Conservation (phyloP, 1,139 yeast species). For the Protomyces gravidus region DNA sequence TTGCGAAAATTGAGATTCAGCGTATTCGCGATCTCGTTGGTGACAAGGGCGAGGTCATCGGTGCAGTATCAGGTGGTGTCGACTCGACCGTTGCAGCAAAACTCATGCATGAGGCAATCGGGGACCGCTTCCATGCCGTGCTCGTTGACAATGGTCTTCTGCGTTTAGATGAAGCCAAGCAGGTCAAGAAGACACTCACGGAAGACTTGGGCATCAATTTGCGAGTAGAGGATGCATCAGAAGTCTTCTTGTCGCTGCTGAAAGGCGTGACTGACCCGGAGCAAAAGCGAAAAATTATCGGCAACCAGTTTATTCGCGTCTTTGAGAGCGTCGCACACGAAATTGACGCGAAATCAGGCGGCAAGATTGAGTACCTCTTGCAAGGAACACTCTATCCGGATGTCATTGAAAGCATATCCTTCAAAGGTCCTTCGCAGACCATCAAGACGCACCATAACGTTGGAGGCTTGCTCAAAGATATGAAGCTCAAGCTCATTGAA, state of each 20-base stretch:
- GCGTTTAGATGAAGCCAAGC: constrained; percentile 88
- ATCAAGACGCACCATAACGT: constrained; percentile 99
- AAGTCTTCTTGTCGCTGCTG: constrained; percentile 76
- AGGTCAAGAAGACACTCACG: constrained; percentile 80
- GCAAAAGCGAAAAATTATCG: constrained; percentile 97
- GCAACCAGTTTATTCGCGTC: constrained; percentile 94
- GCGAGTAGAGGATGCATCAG: constrained; percentile 91
- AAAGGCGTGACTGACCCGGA: constrained; percentile 98
- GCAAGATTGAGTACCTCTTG: constrained; percentile 83
- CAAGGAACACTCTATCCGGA: constrained; percentile 99
- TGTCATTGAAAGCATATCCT: constrained; percentile 95
- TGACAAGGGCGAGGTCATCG: constrained; percentile 96
- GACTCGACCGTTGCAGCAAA: constrained; percentile 99
- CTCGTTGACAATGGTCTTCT: constrained; percentile 97
- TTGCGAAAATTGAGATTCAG: constrained; percentile 90
- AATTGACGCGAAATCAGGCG: constrained; percentile 70
- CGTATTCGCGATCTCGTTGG: constrained; percentile 90
- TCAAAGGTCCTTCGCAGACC: constrained; percentile 99
- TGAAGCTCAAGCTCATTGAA: constrained; percentile 96
- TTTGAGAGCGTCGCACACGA: constrained; percentile 69
- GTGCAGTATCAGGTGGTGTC: constrained; percentile 99
- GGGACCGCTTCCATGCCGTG: constrained; percentile 97
- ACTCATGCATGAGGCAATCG: constrained; percentile 96
- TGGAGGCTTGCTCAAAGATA: constrained; percentile 94
- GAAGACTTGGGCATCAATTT: constrained; percentile 92